A percentile compares a stretch with the other conserved stretches of the same genome.
Evolutionary conservation across 2,329 filamentous ascomycete species (phyloP).

Genomic region (Clarireedia sp.): DNA sequence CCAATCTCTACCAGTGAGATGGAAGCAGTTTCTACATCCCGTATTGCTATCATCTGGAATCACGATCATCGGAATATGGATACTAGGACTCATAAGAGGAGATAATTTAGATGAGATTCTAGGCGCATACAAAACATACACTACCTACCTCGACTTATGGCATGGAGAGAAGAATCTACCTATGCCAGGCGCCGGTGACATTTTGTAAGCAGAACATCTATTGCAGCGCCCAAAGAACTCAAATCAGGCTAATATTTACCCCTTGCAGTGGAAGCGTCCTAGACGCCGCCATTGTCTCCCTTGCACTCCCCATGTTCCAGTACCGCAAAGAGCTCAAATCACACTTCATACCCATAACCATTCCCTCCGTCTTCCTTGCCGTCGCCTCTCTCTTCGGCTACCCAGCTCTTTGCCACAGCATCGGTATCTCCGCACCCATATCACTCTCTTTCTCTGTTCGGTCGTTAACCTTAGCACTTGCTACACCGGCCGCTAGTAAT

Average conservation of each 20-base stretch:
- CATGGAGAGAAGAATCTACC: conserved; percentile 26
- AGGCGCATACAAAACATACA: conserved; percentile 41
- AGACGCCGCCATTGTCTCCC: conserved; percentile 50
- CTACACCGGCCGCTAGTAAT: conserved; percentile 47
- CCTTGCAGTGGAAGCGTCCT: conserved; percentile 35
- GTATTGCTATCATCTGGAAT: conserved; percentile 47
- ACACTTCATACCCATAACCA: conserved; percentile 46
- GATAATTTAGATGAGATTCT: conserved; percentile 36
- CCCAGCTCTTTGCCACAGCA: conserved; percentile 43
- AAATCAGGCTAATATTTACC: neutral
- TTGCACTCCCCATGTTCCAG: conserved; percentile 54
- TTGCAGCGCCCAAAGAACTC: neutral
- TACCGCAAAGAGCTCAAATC: conserved; percentile 46
- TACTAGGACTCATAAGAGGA: conserved; percentile 40
- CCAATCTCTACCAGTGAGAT: conserved; percentile 39
- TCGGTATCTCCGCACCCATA: conserved; percentile 45
- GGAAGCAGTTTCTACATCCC: conserved; percentile 48
- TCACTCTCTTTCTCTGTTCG: conserved; percentile 48
- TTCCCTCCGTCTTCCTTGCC: conserved; percentile 45
- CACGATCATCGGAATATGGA: conserved; percentile 46
- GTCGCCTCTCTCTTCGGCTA: conserved; percentile 49
- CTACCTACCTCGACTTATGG: conserved; percentile 47
- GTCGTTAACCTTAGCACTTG: conserved; percentile 52
- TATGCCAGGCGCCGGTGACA: conserved; percentile 47
- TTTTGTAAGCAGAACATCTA: conserved; percentile 33